Percentiles rank a stretch among this genome's conserved stretches.
These are phyloP conservation scores for Rhodomyrtus psidioides DNA, from an alignment of 441 rosid species.

Conservation along the genomic window DNA sequence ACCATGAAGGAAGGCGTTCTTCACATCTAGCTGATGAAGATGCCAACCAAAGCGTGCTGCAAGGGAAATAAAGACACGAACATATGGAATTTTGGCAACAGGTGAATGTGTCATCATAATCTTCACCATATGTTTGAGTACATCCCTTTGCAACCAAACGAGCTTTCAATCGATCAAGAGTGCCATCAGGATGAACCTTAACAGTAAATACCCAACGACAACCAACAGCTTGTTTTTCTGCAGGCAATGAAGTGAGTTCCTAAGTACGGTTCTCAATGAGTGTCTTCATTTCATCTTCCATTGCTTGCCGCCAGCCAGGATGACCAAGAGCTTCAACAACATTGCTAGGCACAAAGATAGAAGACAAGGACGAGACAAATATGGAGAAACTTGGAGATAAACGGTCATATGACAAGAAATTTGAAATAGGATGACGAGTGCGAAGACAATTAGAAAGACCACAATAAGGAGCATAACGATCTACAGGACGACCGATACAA, in stretches of 20 bases:
- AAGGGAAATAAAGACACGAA: neutral
- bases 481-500: neutral
- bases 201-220: neutral
- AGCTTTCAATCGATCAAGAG: neutral
- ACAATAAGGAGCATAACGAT: neutral
- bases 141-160: neutral
- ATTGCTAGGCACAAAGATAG: too few relatives aligned
- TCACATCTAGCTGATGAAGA: neutral
- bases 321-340: neutral
- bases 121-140: neutral
- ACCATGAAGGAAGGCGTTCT: neutral
- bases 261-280: neutral
- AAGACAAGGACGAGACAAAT: too few relatives aligned
- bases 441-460: neutral
- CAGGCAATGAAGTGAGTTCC: neutral
- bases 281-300: neutral
- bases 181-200: neutral
- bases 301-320: neutral
- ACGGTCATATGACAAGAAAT: neutral
- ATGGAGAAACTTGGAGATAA: neutral
- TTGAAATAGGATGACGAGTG: neutral
- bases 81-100: accelerated
- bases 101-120: neutral
- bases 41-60: neutral
- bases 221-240: neutral